phyloP scores from a whole-genome alignment of 2,329 filamentous ascomycete genomes.

The Dactylonectria estremocensis region DNA sequence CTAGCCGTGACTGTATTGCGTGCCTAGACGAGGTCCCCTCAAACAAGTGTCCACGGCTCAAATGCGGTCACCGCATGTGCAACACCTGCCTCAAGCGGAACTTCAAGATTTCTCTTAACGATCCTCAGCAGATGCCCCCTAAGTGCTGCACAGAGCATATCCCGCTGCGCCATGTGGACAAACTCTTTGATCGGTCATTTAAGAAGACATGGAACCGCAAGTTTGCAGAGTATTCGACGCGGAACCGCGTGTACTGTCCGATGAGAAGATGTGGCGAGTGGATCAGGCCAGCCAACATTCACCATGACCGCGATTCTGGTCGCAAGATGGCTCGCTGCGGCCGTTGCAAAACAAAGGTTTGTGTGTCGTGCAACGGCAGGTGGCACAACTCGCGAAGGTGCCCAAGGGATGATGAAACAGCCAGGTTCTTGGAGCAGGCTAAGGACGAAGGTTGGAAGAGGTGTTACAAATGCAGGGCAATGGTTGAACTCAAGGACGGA shows the following conservation, averaged over 20 bases:
- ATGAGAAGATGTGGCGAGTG: conserved; percentile 80
- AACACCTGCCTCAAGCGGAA: conserved; percentile 80
- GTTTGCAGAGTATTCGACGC: conserved; percentile 81
- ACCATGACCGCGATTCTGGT: conserved; percentile 67
- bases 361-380: conserved; percentile 79
- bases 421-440: conserved; percentile 74
- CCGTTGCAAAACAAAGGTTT: conserved; percentile 82
- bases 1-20: conserved; percentile 79
- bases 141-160: conserved; percentile 86
- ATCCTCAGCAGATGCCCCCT: conserved; percentile 88
- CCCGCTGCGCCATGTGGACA: conserved; percentile 81
- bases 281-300: conserved; percentile 82
- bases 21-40: conserved; percentile 79
- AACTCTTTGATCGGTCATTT: conserved; percentile 80
- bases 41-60: conserved; percentile 77
- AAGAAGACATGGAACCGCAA: conserved; percentile 87
- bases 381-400: conserved; percentile 82
- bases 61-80: conserved; percentile 88
- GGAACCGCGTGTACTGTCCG: conserved; percentile 85
- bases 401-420: conserved; percentile 78
- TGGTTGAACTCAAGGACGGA: conserved; percentile 86
- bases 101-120: conserved; percentile 82
- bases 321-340: conserved; percentile 80
- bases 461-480: conserved; percentile 80
- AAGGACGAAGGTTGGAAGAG: conserved; percentile 80